A percentile compares a stretch with the other conserved stretches of the same genome.
phyloP scores from a whole-genome alignment of 495 filamentous ascomycete genomes.

The Collariella sp. region DNA sequence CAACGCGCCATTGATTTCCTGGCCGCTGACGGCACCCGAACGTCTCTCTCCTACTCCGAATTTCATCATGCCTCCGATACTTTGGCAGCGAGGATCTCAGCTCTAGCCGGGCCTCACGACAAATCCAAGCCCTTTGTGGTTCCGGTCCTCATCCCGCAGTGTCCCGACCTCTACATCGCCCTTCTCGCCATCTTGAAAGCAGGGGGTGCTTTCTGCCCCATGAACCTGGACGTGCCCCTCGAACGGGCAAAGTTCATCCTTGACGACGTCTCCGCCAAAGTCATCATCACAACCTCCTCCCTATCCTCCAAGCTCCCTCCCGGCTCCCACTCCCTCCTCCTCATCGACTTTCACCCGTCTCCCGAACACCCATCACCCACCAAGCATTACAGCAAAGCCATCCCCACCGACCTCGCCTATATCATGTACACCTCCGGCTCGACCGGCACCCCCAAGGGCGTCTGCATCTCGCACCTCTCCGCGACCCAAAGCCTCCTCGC shows the following conservation, averaged over 20 bases:
- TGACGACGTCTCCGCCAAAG: conserved; percentile 51
- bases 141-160: conserved; percentile 64
- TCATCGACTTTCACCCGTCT: conserved; percentile 14
- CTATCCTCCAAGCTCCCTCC: conserved; percentile 26
- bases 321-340: conserved; percentile 18
- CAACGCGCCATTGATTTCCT: conserved; percentile 49
- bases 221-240: conserved; percentile 60
- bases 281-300: conserved; percentile 45
- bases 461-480: conserved; percentile 65
- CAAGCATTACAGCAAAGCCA: conserved; percentile 9
- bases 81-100: conserved; percentile 43
- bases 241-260: conserved; percentile 69
- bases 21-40: conserved; percentile 33
- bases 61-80: conserved; percentile 49
- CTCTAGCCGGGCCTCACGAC: conserved; percentile 10
- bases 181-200: conserved; percentile 65
- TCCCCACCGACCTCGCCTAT: conserved; percentile 55
- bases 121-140: conserved; percentile 40
- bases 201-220: conserved; percentile 71
- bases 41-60: conserved; percentile 46
- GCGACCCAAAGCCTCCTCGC: conserved; percentile 68
- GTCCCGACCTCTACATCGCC: conserved; percentile 59
- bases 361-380: background rate
- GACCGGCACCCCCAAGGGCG: conserved; percentile 83
- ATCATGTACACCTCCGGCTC: conserved; percentile 89